Base-by-base conservation (phyloP, 805 yeast species). In the Schwanniomyces pseudopolymorphus region DNA sequence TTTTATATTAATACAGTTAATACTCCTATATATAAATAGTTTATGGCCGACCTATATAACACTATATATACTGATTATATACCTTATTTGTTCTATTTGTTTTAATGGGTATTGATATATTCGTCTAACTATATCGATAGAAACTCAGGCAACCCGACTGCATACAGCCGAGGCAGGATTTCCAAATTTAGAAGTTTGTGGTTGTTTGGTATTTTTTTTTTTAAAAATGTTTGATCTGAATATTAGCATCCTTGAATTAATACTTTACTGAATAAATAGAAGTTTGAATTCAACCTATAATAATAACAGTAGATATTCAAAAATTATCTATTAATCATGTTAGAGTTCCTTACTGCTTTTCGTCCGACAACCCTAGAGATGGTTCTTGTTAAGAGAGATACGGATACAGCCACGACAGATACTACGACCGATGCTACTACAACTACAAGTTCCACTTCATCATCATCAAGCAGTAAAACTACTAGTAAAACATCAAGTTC, bases 341-440 rank as follows among this genome's bases (percentile, higher is more conserved):
- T 21, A 20, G 39, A 21, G 25, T 4, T 36, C 6, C 3, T 36
- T 20, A 21, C 22, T 20, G 39, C 38, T 14, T 26, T 19, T 27
- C n/a, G 26, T 16, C 35, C 42, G 11, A 19, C 44, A 3, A 48
- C 48, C 11, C 16, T 24, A 11, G 11, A 38, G 13, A 22, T 9
- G 11, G 40, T 22, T 5, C 28, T 42, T 19, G 13, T 17, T 2
- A 44, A 33, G 36, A 45, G 54, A 38, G 56, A 43, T 39, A 22
- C 40, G n/a, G 25, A 13, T 36, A 13, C 25, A 35, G 14, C 38
- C 16, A 31, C 19, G 3, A 26, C 28, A 9, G 28, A 10, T 26
- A 26, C 8, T 22, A 6, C 25, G 5, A 8, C 8, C 25, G 25
- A 22, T 22, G 25, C 8, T 22, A 22, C 25, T 22, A 22, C 8